Evolutionary conservation across 1,139 yeast genomes (phyloP).

Genomic region (Sugiyamaella novakii): DNA sequence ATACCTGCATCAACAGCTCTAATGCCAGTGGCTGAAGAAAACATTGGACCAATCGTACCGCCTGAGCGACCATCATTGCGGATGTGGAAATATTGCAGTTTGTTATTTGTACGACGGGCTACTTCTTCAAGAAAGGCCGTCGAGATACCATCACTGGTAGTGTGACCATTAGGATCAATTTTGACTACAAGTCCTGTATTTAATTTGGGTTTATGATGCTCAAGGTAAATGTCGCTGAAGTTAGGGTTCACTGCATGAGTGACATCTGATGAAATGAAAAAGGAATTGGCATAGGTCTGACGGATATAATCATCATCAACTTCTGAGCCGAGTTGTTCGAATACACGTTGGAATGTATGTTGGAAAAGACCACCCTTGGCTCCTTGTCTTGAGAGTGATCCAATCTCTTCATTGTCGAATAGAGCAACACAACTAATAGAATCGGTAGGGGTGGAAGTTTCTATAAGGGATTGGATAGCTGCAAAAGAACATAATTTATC

Average conservation of each 20-base stretch:
- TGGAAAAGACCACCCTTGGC: slow-evolving; percentile 89
- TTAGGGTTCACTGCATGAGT: slow-evolving; percentile 96
- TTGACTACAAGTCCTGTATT: slow-evolving; percentile 70
- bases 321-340: slow-evolving; percentile 55
- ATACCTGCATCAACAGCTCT: slow-evolving; percentile 77
- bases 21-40: slow-evolving; percentile 68
- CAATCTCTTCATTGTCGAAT: slow-evolving; percentile 93
- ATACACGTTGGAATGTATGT: slow-evolving; percentile 66
- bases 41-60: slow-evolving; percentile 77
- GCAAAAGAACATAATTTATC: slow-evolving; percentile 84
- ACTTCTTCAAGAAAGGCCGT: slow-evolving; percentile 60
- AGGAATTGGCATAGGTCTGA: slow-evolving; percentile 57
- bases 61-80: slow-evolving; percentile 75
- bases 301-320: slow-evolving; percentile 44
- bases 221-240: slow-evolving; percentile 62
- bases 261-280: slow-evolving; percentile 85
- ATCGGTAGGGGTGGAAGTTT: slow-evolving; percentile 47
- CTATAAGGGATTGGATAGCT: slow-evolving; percentile 62
- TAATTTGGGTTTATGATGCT: slow-evolving; percentile 68
- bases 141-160: slow-evolving; percentile 71
- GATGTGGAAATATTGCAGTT: slow-evolving; percentile 54
- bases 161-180: slow-evolving; percentile 67
- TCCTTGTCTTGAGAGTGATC: slow-evolving; percentile 87
- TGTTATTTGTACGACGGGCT: slow-evolving; percentile 56
- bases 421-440: slow-evolving; percentile 69